phyloP scores from a whole-genome alignment of 75 land plant species.

The Chamaecyparis obtusa region DNA sequence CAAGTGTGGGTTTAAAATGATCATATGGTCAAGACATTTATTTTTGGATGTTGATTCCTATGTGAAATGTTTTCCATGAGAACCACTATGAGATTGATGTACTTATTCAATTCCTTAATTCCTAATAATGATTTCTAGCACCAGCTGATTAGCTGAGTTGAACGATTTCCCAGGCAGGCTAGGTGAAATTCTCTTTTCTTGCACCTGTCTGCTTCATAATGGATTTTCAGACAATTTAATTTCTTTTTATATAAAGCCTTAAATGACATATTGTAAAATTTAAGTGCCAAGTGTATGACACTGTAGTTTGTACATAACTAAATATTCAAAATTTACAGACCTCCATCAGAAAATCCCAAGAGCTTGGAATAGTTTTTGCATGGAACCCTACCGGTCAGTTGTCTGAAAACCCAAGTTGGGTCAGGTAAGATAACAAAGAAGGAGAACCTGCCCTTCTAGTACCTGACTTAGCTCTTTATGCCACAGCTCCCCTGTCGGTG shows the following conservation, averaged over 20 bases:
- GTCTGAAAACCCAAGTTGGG: not conserved
- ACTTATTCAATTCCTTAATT: not conserved
- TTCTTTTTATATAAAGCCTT: not conserved
- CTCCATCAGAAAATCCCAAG: not conserved
- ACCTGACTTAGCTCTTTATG: too few species aligned
- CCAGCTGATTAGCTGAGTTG: not conserved
- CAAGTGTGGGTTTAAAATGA: not conserved
- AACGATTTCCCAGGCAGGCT: not conserved
- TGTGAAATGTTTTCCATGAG: not conserved
- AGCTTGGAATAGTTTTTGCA: not conserved
- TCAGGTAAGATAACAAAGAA: not conserved
- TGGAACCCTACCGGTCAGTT: not conserved
- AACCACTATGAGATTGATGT: not conserved
- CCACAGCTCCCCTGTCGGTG: too few species aligned
- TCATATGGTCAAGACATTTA: not conserved
- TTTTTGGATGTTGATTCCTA: not conserved
- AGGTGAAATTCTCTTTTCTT: constrained; percentile 4
- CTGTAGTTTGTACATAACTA: not conserved
- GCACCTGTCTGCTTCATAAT: not conserved
- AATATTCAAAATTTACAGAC: too few species aligned
- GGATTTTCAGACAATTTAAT: not conserved
- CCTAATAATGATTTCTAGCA: not conserved
- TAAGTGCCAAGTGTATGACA: not conserved
- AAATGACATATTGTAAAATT: not conserved
- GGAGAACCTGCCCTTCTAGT: too few species aligned